Evolutionary conservation across 768 basidiomycete genomes (phyloP), one percentile per base, ranked within the genome.

Genomic region (Mycena metata): DNA sequence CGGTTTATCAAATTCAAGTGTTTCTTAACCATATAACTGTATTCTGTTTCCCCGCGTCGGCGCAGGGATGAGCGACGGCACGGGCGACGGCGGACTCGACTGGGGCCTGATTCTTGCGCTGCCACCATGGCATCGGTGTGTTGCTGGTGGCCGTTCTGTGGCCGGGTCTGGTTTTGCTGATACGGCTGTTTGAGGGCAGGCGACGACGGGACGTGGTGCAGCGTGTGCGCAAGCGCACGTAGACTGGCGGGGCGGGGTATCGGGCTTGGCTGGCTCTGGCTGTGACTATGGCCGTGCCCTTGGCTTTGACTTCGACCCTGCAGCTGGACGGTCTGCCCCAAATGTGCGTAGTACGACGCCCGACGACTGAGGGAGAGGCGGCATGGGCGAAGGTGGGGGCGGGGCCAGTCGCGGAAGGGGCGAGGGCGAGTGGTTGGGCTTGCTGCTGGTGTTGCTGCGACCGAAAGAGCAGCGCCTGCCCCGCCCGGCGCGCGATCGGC

Each of bases 371-470:
- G 45, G 13, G 76, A 56, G 36, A 65, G 64, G 35, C 66, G 73
- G 15, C 73, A 76, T 66, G 2, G 77, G 76, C 21, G 75, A 75
- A 5, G 73, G 76, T 15, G 72, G 76, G 1, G 76, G 74, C 10
- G 76, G 74, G 8, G 59, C 57, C 54, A 71, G 72, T 9, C 70
- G 66, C 30, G 69, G 67, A 8, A 72, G 36, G 10, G 69, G 63
- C 26, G 73, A 64, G 71, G 9, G 52, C 55, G 5, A n/a, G 41
- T 12, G 57, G 43, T 17, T 45, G 57, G 39, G 39, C 15, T 30
- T 46, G 56, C 17, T 64, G 67, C 49, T 72, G 71, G 16, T 71
- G 71, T 17, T 71, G 52, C 8, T 67, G 72, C 19, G 73, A 35
- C 12, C 69, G 73, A 62, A 66, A 42, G 15, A 75, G 73, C n/a